A percentile compares a stretch with the other conserved stretches of the same genome.
These are phyloP conservation scores for Aspergillus intermedius DNA, from an alignment of 2,329 filamentous ascomycete genomes.

Conservation along the genomic window DNA sequence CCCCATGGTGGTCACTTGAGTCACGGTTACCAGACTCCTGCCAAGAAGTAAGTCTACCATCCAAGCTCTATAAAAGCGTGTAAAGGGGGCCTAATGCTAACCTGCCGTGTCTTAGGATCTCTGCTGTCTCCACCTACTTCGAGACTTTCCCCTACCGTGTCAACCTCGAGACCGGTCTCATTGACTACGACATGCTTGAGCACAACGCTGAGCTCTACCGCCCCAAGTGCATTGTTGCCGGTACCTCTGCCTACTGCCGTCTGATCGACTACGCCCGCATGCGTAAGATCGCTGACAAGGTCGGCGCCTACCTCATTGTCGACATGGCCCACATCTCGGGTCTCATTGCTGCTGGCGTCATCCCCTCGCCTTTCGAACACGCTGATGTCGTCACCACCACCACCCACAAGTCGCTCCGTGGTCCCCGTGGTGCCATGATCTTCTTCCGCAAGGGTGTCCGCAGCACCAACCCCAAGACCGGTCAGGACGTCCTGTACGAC, in stretches of 20 bases:
- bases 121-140: conserved; percentile 98
- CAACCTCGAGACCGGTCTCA: conserved; percentile 81
- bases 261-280: conserved; percentile 93
- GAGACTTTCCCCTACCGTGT: conserved; percentile 94
- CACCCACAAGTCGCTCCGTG: conserved; percentile 93
- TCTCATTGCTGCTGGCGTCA: conserved; percentile 82
- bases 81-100: neutral
- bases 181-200: conserved; percentile 90
- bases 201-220: conserved; percentile 82
- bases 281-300: conserved; percentile 82
- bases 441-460: conserved; percentile 94
- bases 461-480: conserved; percentile 74
- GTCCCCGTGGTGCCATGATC: conserved; percentile 93
- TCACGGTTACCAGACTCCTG: conserved; percentile 94
- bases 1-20: conserved; percentile 94
- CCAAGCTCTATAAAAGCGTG: neutral
- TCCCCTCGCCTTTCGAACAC: conserved; percentile 81
- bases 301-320: conserved; percentile 84
- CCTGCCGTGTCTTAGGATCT: conserved; percentile 55
- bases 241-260: conserved; percentile 91
- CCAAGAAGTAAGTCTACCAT: conserved; percentile 60
- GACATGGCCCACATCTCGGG: conserved; percentile 98
- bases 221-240: conserved; percentile 91
- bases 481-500: conserved; percentile 79
- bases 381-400: conserved; percentile 96